Evolutionary conservation across 1,284 basidiomycete species (phyloP), one percentile per base, ranked within the genome.

Genomic region (Apiotrichum gracile): DNA sequence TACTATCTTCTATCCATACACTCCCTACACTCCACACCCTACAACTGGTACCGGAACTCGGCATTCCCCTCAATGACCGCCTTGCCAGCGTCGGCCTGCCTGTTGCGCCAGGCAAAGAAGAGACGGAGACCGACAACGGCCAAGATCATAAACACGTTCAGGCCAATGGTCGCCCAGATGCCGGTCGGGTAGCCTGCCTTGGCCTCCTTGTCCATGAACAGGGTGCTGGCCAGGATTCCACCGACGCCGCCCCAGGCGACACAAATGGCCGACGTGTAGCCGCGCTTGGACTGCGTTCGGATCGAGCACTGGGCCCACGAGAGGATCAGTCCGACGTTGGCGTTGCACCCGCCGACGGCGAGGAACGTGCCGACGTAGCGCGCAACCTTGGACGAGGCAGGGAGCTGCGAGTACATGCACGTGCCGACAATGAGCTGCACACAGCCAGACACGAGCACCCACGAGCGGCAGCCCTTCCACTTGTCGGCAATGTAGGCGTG

Each of bases 291-390:
- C 58, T 77, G 72, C 16, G 65, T 65, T 13, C 71, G 69, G 37
- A 78, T 72, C 64, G 76, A 77, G 64, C 70, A 73, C 55, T 72
- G 67, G 39, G 65, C 61, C 62, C 70, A 73, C 8, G 67, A 61
- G 19, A 71, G 51, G 37, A 67, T 63, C 34, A 67, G 63, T 10
- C 69, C 68, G 16, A 69, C 60, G 56, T 67, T 70, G 45, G 55
- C 54, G 56, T 64, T 52, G 39, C 41, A 51, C 12, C 73, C 75
- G 46, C 68, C 69, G 44, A 75, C 73, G 35, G 69, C 69, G 22
- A 77, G 60, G 71, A 77, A 78, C 21, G 66, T 63, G 14, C 76
- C 74, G 54, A 70, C 64, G 66, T 74, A 73, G n/a, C 75, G 57
- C 10, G 67, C 69, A 4, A 61, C 74, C 27, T 64, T 61, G 14